phyloP scores from a whole-genome alignment of 345 rosid genomes.

The Hibiscus syriacus region DNA sequence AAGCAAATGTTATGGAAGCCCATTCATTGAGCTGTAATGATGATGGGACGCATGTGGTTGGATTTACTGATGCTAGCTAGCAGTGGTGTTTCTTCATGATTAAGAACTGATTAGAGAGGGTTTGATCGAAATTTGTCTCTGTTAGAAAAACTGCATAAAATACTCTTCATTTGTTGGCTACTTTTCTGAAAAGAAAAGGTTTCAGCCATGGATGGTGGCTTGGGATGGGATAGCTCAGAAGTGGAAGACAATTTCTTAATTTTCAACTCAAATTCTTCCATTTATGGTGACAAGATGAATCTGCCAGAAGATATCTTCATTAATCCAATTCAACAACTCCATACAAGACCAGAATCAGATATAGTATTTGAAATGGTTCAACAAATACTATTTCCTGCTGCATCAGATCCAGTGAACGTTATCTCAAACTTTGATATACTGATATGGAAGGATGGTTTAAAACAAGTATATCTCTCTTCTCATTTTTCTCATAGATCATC shows the following conservation, averaged over 20 bases:
- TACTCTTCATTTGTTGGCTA: too few species aligned
- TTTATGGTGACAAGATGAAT: conserved; percentile 24
- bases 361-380: conserved; percentile 19
- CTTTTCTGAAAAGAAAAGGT: conserved; percentile 4
- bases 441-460: conserved; percentile 36
- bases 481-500: conserved; percentile 13
- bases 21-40: too few species aligned
- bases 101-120: too few species aligned
- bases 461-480: conserved; percentile 27
- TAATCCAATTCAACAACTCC: conserved; percentile 29
- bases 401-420: background rate
- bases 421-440: background rate
- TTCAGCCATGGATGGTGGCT: conserved; percentile 44
- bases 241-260: conserved; percentile 17
- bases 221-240: conserved; percentile 34
- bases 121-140: too few species aligned
- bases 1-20: too few species aligned
- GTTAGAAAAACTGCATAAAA: too few species aligned
- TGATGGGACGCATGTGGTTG: too few species aligned
- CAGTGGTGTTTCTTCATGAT: too few species aligned
- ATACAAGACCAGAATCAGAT: conserved; percentile 16
- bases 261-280: conserved; percentile 21
- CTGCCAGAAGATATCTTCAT: conserved; percentile 24
- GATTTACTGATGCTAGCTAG: too few species aligned
- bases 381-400: background rate